phyloP scores from a whole-genome alignment of 1,284 basidiomycete genomes.

The Puccinia novopanici region DNA sequence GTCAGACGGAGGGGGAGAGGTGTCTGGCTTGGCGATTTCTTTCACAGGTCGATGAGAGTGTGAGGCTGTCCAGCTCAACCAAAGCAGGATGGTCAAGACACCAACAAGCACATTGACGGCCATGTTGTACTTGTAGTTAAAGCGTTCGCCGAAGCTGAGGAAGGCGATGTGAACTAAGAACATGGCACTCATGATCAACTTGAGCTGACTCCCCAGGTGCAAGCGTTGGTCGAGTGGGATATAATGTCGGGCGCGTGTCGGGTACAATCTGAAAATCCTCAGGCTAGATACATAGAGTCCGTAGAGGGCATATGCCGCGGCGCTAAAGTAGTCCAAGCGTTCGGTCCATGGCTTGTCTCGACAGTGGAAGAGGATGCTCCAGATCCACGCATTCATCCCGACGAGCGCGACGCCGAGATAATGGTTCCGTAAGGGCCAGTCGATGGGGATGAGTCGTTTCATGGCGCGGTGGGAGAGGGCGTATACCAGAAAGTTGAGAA shows the following conservation, averaged over 20 bases:
- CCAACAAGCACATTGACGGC: constrained; percentile 78
- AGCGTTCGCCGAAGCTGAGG: constrained; percentile 64
- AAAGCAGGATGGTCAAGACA: constrained; percentile 71
- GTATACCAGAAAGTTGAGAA: constrained; percentile 79
- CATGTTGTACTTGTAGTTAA: constrained; percentile 97
- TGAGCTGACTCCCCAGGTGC: constrained; percentile 34
- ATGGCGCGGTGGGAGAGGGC: constrained; percentile 64
- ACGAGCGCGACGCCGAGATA: constrained; percentile 72
- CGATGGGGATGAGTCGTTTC: constrained; percentile 64
- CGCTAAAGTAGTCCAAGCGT: constrained; percentile 91
- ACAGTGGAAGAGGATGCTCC: constrained; percentile 88
- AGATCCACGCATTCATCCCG: constrained; percentile 88
- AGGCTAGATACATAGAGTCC: constrained; percentile 67
- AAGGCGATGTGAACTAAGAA: constrained; percentile 66
- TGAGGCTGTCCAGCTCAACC: constrained; percentile 72
- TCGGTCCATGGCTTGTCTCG: constrained; percentile 84
- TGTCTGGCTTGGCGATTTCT: constrained; percentile 56
- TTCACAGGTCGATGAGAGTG: constrained; percentile 52
- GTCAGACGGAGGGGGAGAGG: constrained; percentile 61
- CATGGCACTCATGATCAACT: constrained; percentile 52
- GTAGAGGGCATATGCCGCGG: constrained; percentile 71
- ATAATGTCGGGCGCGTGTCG: constrained; percentile 24
- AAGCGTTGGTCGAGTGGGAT: constrained; percentile 32
- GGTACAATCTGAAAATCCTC: constrained; percentile 57
- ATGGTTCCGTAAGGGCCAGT: constrained; percentile 62